These are phyloP conservation scores for Penicillium carneum DNA, from an alignment of 2,329 filamentous ascomycete genomes.

Conservation along the genomic window DNA sequence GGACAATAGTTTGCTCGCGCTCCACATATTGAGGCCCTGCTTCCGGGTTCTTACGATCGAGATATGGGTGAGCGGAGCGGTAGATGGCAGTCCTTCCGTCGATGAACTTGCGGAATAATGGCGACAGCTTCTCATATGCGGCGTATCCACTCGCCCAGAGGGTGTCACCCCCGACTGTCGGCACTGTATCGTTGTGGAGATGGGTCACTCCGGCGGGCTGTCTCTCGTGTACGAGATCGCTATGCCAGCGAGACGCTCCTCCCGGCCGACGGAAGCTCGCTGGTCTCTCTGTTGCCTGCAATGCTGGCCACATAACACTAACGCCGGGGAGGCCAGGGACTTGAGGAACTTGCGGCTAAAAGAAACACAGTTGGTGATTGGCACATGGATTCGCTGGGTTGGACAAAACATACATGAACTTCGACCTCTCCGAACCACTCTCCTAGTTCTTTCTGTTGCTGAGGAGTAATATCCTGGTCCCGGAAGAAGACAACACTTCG, in stretches of 20 bases:
- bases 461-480: slow-evolving; percentile 67
- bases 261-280: slow-evolving; percentile 72
- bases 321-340: slow-evolving; percentile 72
- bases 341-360: slow-evolving; percentile 72
- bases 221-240: slow-evolving; percentile 73
- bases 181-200: slow-evolving; percentile 73
- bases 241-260: slow-evolving; percentile 73
- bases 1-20: slow-evolving; percentile 71
- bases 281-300: slow-evolving; percentile 66
- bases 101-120: slow-evolving; percentile 72
- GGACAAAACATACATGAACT: slow-evolving; percentile 65
- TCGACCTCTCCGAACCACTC: slow-evolving; percentile 71
- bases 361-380: not conserved
- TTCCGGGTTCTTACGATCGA: slow-evolving; percentile 68
- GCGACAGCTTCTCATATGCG: slow-evolving; percentile 76
- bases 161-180: slow-evolving; percentile 71
- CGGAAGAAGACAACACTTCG: slow-evolving; percentile 72
- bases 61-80: slow-evolving; percentile 69
- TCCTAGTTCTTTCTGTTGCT: slow-evolving; percentile 69
- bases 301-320: slow-evolving; percentile 73
- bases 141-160: slow-evolving; percentile 75
- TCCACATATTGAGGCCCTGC: slow-evolving; percentile 72
- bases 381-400: not conserved
- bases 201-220: slow-evolving; percentile 75
- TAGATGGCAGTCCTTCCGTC: slow-evolving; percentile 72